Base-by-base conservation (phyloP, 768 basidiomycete genomes). In the Lentinula guzmanii region DNA sequence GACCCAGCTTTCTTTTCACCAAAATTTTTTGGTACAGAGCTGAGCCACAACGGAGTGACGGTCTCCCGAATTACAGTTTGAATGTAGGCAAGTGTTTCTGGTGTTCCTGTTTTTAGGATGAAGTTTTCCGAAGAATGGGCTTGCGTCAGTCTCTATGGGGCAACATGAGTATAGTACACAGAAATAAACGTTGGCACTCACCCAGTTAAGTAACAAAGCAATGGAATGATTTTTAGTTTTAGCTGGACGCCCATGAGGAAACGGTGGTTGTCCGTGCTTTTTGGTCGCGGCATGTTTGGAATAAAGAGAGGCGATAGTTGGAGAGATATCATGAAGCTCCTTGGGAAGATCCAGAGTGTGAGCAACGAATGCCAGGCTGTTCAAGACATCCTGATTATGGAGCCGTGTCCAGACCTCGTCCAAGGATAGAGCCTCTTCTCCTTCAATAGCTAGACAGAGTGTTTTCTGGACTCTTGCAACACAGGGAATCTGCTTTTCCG, bases 1-100 rank as follows among this genome's bases (percentile, higher is more conserved):
- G 66, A 71, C 4, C 77, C 73, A 1, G 73, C 72, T n/a, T 52
- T 63, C 5, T 33, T 52, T 7, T 69, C 67, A 7, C 73, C 70
- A 59, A 67, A 74, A 42, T 71, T 68, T 4, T 46, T 7, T 3
- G 74, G 74, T 9, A 74, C 70, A 0, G 68, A 64, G 33, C 64
- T 61, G 18, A 73, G 16, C 72, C 72, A 73, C 4, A 67, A 61
- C 7, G 72, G 74, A 2, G 64, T 65, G 3, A 28, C 39, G 3
- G 70, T 69, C 0, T 64, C 43, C 15, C 63, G 52, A 39, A 72
- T 71, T 8, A 73, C 70, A 21, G 46, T 35, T 43, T 66, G 69
- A 51, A 74, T 65, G 21, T 66, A 33, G 2, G 31, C 28, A n/a
- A 65, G 39, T 33, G 59, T 50, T 48, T 60, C 58, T 13, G 56